Evolutionary conservation across 129 eudicot species (phyloP).

Genomic region (Flaveria ramosissima): DNA sequence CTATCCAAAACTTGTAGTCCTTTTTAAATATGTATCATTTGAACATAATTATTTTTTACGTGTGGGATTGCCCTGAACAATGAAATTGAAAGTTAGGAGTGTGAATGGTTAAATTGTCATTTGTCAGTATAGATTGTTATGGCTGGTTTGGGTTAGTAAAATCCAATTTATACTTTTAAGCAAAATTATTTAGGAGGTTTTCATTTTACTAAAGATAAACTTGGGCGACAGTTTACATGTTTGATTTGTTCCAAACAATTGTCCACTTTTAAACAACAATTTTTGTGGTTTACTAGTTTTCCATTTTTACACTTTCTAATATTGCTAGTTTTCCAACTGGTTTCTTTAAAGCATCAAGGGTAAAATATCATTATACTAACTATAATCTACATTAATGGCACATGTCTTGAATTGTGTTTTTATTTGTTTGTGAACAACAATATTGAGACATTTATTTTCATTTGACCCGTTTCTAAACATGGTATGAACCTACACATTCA

Average conservation of each 20-base stretch:
- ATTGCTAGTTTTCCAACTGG: neutral
- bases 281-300: neutral
- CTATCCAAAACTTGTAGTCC: too few relatives aligned
- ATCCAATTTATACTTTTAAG: too few relatives aligned
- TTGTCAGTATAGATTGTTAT: too few relatives aligned
- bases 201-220: neutral
- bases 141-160: too few relatives aligned
- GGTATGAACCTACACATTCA: neutral
- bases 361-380: neutral
- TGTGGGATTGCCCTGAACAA: too few relatives aligned
- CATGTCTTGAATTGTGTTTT: too few relatives aligned
- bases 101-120: too few relatives aligned
- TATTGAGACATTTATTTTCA: neutral
- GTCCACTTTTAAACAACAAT: neutral
- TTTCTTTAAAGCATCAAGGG: neutral
- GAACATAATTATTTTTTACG: too few relatives aligned
- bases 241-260: neutral
- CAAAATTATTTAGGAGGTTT: neutral
- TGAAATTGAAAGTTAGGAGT: too few relatives aligned
- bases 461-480: neutral
- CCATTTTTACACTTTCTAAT: neutral
- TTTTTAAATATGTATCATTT: too few relatives aligned
- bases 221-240: neutral
- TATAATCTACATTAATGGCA: neutral
- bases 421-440: neutral